A percentile compares a stretch with the other conserved stretches of the same genome.
These are phyloP conservation scores for Cerrena zonata DNA, from an alignment of 1,284 basidiomycete species.

Conservation along the genomic window DNA sequence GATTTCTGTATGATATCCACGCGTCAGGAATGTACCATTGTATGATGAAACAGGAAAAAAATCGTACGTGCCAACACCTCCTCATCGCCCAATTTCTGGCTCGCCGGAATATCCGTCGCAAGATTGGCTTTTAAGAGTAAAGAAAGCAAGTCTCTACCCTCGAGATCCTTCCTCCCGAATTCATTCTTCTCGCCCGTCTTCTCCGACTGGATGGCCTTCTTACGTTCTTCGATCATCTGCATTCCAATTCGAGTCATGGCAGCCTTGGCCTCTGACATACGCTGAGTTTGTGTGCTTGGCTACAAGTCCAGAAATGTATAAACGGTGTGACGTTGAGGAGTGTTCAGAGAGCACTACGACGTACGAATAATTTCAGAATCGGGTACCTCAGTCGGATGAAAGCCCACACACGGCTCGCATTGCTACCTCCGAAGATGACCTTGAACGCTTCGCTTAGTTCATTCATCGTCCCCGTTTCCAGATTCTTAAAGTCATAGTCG, in stretches of 20 bases:
- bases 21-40: not conserved
- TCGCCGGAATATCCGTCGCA: slow-evolving; percentile 47
- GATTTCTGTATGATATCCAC: slow-evolving; percentile 35
- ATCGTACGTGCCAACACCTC: slow-evolving; percentile 66
- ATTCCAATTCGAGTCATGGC: slow-evolving; percentile 31
- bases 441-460: slow-evolving; percentile 38
- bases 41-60: not conserved
- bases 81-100: slow-evolving; percentile 60
- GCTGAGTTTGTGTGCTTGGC: not conserved
- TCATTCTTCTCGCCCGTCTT: slow-evolving; percentile 3
- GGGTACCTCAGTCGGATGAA: too few relatives aligned
- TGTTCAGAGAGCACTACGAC: slow-evolving; percentile 1
- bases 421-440: slow-evolving; percentile 13
- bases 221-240: slow-evolving; percentile 41
- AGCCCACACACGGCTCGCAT: too few relatives aligned
- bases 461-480: slow-evolving; percentile 27
- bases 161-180: slow-evolving; percentile 27
- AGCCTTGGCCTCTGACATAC: not conserved
- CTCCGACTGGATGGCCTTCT: slow-evolving; percentile 25
- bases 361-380: slow-evolving; percentile 12
- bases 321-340: not conserved
- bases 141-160: slow-evolving; percentile 44
- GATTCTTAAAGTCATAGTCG: slow-evolving; percentile 46
- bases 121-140: slow-evolving; percentile 29
- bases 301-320: too few relatives aligned